A percentile compares a stretch with the other conserved stretches of the same genome.
Conservation (phyloP, 306 rosid species). For the Quercus variabilis region DNA sequence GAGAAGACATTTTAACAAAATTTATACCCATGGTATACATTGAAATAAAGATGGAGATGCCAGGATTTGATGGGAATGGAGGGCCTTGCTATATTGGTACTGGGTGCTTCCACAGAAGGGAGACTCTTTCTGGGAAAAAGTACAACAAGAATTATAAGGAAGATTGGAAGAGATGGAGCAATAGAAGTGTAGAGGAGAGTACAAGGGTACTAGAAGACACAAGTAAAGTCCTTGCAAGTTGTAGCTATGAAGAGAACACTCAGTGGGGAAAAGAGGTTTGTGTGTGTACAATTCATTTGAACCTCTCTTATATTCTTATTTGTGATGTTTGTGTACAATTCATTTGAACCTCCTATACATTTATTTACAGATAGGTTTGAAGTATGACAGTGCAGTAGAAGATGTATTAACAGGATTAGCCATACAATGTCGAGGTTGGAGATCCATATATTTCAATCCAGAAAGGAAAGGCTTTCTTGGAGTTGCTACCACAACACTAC, state of each 20-base stretch:
- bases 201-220: background rate
- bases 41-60: background rate
- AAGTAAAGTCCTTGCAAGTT: background rate
- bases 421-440: conserved; percentile 23
- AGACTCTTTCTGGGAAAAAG: background rate
- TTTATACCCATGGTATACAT: background rate
- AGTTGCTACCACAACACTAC: background rate
- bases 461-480: conserved; percentile 6
- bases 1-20: background rate
- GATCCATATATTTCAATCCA: conserved; percentile 2
- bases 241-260: background rate
- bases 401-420: conserved; percentile 13
- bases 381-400: conserved; percentile 17
- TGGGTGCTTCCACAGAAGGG: background rate
- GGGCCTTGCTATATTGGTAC: background rate
- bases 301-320: background rate
- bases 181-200: background rate
- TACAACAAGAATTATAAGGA: background rate
- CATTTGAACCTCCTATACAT: no score
- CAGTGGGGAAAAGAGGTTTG: background rate
- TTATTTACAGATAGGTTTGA: conserved; percentile 13
- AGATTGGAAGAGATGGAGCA: background rate
- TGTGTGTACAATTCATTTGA: background rate
- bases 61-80: background rate
- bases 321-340: no score